These are phyloP conservation scores for Haplosporangium gracile DNA, from an alignment of 192 early-diverging fungal genomes.

Conservation along the genomic window DNA sequence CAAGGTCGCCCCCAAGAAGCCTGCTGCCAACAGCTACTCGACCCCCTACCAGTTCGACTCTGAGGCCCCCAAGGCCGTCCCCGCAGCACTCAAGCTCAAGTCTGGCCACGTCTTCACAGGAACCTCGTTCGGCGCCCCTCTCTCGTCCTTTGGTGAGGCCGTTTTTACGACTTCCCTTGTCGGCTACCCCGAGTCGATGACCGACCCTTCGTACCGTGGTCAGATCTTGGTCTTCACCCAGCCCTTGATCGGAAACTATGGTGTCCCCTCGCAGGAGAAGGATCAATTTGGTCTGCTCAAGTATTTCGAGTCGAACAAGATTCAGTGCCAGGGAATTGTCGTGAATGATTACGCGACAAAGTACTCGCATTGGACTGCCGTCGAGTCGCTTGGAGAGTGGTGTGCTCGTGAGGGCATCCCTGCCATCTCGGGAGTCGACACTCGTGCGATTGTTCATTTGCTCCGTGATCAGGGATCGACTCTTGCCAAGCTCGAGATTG, in stretches of 20 bases:
- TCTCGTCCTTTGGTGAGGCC: conserved; percentile 84
- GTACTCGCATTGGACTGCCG: conserved; percentile 95
- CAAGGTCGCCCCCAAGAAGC: conserved; percentile 41
- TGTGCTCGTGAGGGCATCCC: conserved; percentile 86
- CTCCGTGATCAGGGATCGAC: conserved; percentile 90
- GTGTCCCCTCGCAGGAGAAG: conserved; percentile 80
- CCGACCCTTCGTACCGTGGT: conserved; percentile 96
- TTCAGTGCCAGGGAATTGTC: conserved; percentile 90
- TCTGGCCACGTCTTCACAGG: conserved; percentile 87
- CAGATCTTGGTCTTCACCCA: conserved; percentile 98
- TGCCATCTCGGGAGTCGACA: conserved; percentile 93
- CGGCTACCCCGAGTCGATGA: conserved; percentile 98
- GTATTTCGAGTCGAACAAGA: conserved; percentile 89
- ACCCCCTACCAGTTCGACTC: conserved; percentile 45
- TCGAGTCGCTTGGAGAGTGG: conserved; percentile 92
- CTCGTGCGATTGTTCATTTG: conserved; percentile 88
- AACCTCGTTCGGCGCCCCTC: conserved; percentile 87
- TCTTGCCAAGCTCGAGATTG: conserved; percentile 81
- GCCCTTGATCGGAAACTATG: conserved; percentile 97
- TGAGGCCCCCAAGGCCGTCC: conserved; percentile 58
- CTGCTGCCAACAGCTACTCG: conserved; percentile 22
- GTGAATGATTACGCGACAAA: conserved; percentile 92
- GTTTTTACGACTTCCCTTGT: conserved; percentile 97
- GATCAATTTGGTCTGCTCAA: conserved; percentile 87
- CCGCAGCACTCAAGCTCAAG: conserved; percentile 82